Conservation (phyloP, 2,329 filamentous ascomycete species). For the Thermoascus crustaceus region DNA sequence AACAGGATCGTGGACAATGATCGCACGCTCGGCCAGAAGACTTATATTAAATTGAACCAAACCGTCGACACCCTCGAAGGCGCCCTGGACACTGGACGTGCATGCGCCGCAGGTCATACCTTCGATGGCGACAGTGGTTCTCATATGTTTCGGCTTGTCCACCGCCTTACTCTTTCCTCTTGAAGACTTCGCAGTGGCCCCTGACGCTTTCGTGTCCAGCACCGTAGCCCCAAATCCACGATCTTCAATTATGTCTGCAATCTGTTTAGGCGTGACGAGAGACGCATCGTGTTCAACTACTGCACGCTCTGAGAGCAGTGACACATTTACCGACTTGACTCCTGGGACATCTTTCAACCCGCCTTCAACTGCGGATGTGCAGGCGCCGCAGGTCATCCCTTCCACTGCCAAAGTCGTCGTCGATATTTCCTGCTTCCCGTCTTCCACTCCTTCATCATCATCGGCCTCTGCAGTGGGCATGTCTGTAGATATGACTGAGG, state of each 20-base stretch:
- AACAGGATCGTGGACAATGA: constrained; percentile 71
- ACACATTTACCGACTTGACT: constrained; percentile 70
- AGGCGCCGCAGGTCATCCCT: constrained; percentile 88
- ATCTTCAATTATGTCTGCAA: constrained; percentile 54
- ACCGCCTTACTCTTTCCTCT: constrained; percentile 20
- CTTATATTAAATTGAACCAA: constrained; percentile 89
- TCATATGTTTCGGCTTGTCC: constrained; percentile 40
- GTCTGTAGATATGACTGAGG: constrained; percentile 76
- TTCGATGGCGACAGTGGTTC: constrained; percentile 80
- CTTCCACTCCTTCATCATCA: constrained; percentile 21
- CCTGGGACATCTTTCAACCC: constrained; percentile 69
- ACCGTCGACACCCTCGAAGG: constrained; percentile 69
- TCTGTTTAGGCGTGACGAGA: constrained; percentile 43
- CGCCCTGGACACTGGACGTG: constrained; percentile 80
- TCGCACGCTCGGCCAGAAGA: constrained; percentile 81
- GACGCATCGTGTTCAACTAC: constrained; percentile 69
- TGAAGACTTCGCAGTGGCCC: constrained; percentile 24
- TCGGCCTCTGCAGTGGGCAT: constrained; percentile 48
- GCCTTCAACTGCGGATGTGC: constrained; percentile 75
- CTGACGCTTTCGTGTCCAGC: constrained; percentile 56
- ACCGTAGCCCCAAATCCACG: constrained; percentile 75
- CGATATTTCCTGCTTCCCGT: constrained; percentile 32
- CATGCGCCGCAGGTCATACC: constrained; percentile 98
- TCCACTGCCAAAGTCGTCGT: constrained; percentile 70
- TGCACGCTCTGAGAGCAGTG: constrained; percentile 74